Evolutionary conservation across 768 basidiomycete species (phyloP).

Genomic region (Naganishia onofrii): DNA sequence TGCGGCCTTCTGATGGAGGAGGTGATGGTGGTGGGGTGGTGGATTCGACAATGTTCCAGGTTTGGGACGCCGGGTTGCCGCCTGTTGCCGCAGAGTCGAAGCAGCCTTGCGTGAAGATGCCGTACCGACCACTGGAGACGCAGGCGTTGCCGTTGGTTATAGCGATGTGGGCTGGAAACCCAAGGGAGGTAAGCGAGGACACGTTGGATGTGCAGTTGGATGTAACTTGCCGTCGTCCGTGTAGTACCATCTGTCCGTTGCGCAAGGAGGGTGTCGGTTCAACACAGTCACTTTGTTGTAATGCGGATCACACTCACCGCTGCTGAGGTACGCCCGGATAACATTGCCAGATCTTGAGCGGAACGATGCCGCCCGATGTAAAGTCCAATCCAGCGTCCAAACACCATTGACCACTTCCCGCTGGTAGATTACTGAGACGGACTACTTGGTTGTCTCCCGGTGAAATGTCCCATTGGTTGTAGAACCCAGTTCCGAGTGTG

Average conservation of each 20-base stretch:
- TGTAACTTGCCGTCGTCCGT: constrained; percentile 2
- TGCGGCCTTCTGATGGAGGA: too few species aligned
- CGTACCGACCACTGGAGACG: background rate
- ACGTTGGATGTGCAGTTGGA: background rate
- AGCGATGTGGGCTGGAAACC: background rate
- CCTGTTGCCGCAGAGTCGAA: constrained; percentile 12
- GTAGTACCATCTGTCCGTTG: background rate
- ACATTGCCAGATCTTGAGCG: constrained; percentile 21
- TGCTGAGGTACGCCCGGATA: constrained; percentile 15
- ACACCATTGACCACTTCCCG: constrained; percentile 10
- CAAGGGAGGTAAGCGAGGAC: too few species aligned
- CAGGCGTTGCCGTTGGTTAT: constrained; percentile 5
- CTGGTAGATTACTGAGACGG: constrained; percentile 3
- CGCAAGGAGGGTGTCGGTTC: background rate
- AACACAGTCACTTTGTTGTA: too few species aligned
- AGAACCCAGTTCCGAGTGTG: background rate
- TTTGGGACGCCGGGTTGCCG: constrained; percentile 2
- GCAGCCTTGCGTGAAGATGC: constrained; percentile 19
- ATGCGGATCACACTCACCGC: background rate
- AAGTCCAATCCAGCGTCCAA: constrained; percentile 20
- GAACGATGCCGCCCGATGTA: background rate
- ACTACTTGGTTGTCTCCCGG: constrained; percentile 18
- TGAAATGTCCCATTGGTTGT: constrained; percentile 17
- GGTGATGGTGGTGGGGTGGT: too few species aligned
- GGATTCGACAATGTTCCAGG: constrained; percentile 5